Base-by-base conservation (phyloP, 352 stramenopile genomes). In the Globisporangium paddicum region DNA sequence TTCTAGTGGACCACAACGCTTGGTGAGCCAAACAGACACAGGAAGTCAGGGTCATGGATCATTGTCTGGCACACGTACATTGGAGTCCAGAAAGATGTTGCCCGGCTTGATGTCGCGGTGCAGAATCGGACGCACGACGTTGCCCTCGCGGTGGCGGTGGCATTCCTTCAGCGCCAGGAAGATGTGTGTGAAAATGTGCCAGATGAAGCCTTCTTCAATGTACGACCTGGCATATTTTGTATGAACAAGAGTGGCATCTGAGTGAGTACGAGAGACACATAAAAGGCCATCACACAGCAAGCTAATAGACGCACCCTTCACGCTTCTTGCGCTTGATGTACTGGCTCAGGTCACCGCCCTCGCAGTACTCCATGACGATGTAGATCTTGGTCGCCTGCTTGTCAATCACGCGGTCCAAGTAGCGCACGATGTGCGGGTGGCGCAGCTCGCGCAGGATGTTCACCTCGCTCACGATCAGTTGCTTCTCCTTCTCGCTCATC, bases 341-440 rank as follows among this genome's bases (percentile, higher is more conserved):
- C 67, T 93, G 82, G 40, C 88, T 89, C 32, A 97, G 65, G 56
- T 97, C 89, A 47, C 89, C 89, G 35, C 89, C 89, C 55, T 96
- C 85, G 65, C 91, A 98, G 72, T 89, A 97, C 66, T 98, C 92
- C 92, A 98, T 98, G 58, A 98, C 82, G 52, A 98, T 98, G 75
- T 97, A 97, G 60, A 97, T 92, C 72, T 95, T 95, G 48, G 87
- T 96, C 13, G 75, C 82, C 53, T 89, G 75, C 66, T 96, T 96
- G 71, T 98, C 91, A 57, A 98, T 96, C 55, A 98, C 89, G 47
- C 91, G 85, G 72, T 98, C 92, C 63, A 97, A 77, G 72, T 98
- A 98, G 26, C 88, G 86, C 48, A 98, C 92, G 34, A 98, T 96
- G 66, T 96, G 92, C 46, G 91, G 89, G 69, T 98, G 90, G 51